Conservation (phyloP, 352 stramenopile genomes). For the Pythium phragmitis region DNA sequence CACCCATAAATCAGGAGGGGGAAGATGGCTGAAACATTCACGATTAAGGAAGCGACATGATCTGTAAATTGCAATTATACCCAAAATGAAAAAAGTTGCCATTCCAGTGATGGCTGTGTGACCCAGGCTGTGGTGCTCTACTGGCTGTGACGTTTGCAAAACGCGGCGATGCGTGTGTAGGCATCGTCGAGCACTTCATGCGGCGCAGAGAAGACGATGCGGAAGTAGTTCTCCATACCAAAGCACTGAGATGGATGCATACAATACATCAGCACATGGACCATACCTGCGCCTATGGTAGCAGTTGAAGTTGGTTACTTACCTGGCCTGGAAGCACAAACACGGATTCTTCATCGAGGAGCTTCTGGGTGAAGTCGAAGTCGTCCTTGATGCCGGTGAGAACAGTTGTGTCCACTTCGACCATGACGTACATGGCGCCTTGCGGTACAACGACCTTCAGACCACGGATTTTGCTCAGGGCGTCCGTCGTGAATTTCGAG, state of each 20-base stretch:
- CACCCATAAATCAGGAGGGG: conserved; percentile 22
- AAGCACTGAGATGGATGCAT: conserved; percentile 38
- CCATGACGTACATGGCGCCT: conserved; percentile 96
- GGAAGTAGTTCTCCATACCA: conserved; percentile 70
- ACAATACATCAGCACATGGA: neutral
- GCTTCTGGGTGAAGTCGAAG: conserved; percentile 91
- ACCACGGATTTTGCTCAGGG: conserved; percentile 75
- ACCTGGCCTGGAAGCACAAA: conserved; percentile 92
- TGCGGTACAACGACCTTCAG: conserved; percentile 88
- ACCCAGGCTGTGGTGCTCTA: neutral
- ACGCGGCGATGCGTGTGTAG: conserved; percentile 56
- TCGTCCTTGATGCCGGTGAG: conserved; percentile 90
- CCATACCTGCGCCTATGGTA: neutral
- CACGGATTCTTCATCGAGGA: conserved; percentile 95
- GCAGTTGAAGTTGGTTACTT: neutral
- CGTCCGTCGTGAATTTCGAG: conserved; percentile 75
- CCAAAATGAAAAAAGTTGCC: conserved; percentile 4
- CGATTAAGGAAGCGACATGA: neutral
- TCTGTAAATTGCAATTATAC: conserved; percentile 8
- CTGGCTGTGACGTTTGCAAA: conserved; percentile 53
- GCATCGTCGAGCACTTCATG: conserved; percentile 64
- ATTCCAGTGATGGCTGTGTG: neutral
- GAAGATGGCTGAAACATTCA: neutral
- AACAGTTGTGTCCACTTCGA: conserved; percentile 42
- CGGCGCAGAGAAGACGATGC: conserved; percentile 69